Evolutionary conservation across 2,329 filamentous ascomycete genomes (phyloP), one percentile per base, ranked within the genome.

Genomic region (Scortechinia acanthostroma): DNA sequence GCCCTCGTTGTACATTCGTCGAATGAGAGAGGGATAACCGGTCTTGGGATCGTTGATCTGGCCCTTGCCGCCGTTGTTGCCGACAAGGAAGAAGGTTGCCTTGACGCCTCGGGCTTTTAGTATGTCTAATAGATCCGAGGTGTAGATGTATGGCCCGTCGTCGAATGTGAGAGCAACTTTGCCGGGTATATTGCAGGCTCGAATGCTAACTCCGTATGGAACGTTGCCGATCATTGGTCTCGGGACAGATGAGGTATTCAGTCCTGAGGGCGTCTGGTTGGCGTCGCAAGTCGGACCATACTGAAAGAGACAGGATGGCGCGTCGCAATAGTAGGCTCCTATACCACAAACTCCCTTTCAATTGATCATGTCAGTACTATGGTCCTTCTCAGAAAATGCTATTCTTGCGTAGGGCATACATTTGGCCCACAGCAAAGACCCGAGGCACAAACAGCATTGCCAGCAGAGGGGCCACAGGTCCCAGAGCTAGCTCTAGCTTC

Each of bases 1-100:
- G n/a, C 73, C 74, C 1, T 64, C 63, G 3, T 62, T 61, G 49
- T 61, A 72, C 5, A 73, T 71, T 49, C 71, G 70, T 56, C 49
- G 46, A 6, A 62, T 53, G 4, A 62, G 46, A 19, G 30, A 47
- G 13, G 54, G 47, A 49, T 48, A 57, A 15, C 35, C 46, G 5
- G 19, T 47, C 13, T 42, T 52, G 16, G 50, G 45, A 14, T 55
- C 52, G 44, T 65, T 55, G 43, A 68, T 65, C 43, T 52, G 47
- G 4, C 62, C 62, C 46, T 62, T 61, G 42, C 55, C 70, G 43
- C 73, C 73, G 20, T 74, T 60, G 1, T 69, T 56, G 14, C 55
- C 59, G n/a, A 55, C 59, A 28, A 64, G 54, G 49, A 62, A 68
- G 48, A 61, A 67, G 1, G 60, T 69, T 4, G 60, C 64, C 20